Conservation (phyloP, 345 rosid genomes). For the Gossypium herbaceum region DNA sequence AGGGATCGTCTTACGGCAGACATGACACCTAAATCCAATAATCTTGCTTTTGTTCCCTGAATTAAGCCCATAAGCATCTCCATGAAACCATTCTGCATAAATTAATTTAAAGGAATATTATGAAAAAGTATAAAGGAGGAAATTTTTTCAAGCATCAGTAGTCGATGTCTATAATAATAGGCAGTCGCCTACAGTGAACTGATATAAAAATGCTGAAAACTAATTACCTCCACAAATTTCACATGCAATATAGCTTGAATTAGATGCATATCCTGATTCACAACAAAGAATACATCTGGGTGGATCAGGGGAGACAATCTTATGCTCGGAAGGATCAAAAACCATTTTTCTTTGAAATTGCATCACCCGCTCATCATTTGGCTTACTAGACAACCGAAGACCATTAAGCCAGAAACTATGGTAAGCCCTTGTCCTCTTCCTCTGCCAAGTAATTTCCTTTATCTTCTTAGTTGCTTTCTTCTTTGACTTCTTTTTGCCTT, state of each 20-base stretch:
- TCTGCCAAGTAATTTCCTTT: constrained; percentile 37
- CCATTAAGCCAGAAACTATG: constrained; percentile 86
- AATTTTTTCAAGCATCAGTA: neutral
- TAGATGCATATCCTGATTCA: constrained; percentile 41
- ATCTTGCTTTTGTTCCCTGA: constrained; percentile 46
- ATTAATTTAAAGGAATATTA: constrained; percentile 15
- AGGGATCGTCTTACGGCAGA: constrained; percentile 49
- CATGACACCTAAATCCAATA: constrained; percentile 83
- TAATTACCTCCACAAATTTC: constrained; percentile 73
- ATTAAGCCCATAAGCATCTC: constrained; percentile 75
- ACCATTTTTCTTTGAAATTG: constrained; percentile 45
- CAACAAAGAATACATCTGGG: constrained; percentile 72
- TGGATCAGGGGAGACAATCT: constrained; percentile 32
- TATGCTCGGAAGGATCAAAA: constrained; percentile 34
- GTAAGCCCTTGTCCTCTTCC: constrained; percentile 52
- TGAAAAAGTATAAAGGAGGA: neutral
- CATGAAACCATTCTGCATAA: constrained; percentile 90
- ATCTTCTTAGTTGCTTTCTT: constrained; percentile 39
- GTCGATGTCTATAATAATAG: neutral
- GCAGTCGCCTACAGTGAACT: neutral
- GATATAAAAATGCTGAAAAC: constrained; percentile 13
- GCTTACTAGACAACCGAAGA: constrained; percentile 60
- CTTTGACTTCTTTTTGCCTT: constrained; percentile 46
- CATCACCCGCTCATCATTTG: constrained; percentile 61
- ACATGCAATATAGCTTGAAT: constrained; percentile 57